phyloP scores from a whole-genome alignment of 2,329 filamentous ascomycete genomes.

The Keithomyces neogunnii region DNA sequence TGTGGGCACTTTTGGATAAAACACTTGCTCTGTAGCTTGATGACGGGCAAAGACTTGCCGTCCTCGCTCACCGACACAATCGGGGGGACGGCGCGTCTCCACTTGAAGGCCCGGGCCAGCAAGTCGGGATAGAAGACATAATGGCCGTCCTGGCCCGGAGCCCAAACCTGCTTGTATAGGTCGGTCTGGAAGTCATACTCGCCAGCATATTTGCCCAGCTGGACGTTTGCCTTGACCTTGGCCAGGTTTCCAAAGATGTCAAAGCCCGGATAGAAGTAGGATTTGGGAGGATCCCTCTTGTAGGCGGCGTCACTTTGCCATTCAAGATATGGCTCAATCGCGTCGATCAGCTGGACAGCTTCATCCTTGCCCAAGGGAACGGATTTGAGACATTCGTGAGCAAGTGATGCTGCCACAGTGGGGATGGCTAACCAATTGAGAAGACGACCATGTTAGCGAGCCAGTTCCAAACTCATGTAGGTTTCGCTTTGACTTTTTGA shows the following conservation, averaged over 20 bases:
- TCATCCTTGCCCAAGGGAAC: constrained; percentile 28
- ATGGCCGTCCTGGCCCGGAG: constrained; percentile 54
- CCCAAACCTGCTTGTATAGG: constrained; percentile 40
- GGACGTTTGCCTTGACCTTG: constrained; percentile 33
- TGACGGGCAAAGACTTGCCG: constrained; percentile 11
- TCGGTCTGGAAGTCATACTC: constrained; percentile 48
- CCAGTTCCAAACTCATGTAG: too few species aligned
- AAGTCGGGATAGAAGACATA: constrained; percentile 27
- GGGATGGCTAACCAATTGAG: constrained; percentile 13
- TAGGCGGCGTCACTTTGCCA: constrained; percentile 41
- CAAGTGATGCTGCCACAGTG: constrained; percentile 26
- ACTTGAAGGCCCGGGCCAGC: constrained; percentile 8
- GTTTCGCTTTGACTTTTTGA: neutral
- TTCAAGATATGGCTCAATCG: constrained; percentile 32
- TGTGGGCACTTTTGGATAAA: neutral
- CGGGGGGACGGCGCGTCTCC: constrained; percentile 14
- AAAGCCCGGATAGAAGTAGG: constrained; percentile 38
- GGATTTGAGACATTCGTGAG: constrained; percentile 28
- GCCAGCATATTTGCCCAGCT: constrained; percentile 33
- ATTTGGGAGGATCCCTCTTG: constrained; percentile 41
- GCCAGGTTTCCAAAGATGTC: constrained; percentile 40
- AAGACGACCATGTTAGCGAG: neutral
- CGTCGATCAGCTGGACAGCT: constrained; percentile 26
- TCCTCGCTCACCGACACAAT: constrained; percentile 32
- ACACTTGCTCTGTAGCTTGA: constrained; percentile 14